Evolutionary conservation across 2,329 filamentous ascomycete genomes (phyloP), one percentile per base, ranked within the genome.

Genomic region (Monilinia fructicola): DNA sequence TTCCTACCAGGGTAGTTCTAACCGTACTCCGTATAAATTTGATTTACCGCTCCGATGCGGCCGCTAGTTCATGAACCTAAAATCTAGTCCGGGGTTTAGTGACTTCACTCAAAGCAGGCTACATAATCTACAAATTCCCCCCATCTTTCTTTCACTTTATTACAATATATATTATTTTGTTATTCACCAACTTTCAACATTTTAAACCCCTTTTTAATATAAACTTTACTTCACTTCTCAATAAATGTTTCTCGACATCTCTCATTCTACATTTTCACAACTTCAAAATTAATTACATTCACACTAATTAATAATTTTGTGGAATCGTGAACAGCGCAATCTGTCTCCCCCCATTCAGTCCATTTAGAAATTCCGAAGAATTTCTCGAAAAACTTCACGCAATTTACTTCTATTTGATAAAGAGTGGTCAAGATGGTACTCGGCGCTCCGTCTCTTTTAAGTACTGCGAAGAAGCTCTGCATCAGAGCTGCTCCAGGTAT

Each of bases 401-500:
- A 4, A n/a, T 50, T 12, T 38, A 31, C 14, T 7, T 38, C 26
- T 21, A 5, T 50, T 21, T 40, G 9, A 23, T 18, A 38, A 38
- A 14, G 18, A 38, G 40, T n/a, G 4, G 44, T 40, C 2, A 61
- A 21, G 1, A 61, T 50, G 58, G 28, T 35, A 61, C 16, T 35
- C n/a, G 58, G 58, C n/a, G 58, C 46, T 31, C 82, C 83, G 69
- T 82, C 83, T 42, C 79, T 89, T 1, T 74, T 81, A 56, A 81
- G 83, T 10, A 77, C 85, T 68, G 82, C 83, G 72, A 81, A 81
- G 5, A 76, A 77, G 48, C 79, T 81, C 40, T 85, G 83, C 72
- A 76, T 86, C 58, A 83, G 82, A 69, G 83, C 87, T 72, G 78
- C 86, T 68, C 77, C 78, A 60, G 69, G 74, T 75, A 72, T 35